Base-by-base conservation (phyloP, 805 yeast genomes). In the Nakazawaea sp. region DNA sequence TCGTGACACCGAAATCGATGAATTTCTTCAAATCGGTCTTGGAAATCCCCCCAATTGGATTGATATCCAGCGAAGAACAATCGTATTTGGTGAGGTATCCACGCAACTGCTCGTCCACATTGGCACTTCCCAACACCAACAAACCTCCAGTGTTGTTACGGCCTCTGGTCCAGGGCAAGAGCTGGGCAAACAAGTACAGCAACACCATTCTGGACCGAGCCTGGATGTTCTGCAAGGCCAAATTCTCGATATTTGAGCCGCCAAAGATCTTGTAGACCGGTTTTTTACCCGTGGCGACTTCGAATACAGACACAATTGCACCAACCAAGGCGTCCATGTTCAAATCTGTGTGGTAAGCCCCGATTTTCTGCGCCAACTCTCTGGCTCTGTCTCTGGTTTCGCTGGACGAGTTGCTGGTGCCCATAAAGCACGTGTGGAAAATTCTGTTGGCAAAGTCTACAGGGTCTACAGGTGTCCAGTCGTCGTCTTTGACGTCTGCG, bases 21-120 rank as follows among this genome's bases (percentile, higher is more conserved):
- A 94, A 92, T 36, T 73, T 68, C 55, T 86, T 88, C 55, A 92
- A 65, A 53, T 94, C 99, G 1, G 88, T 87, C 56, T 92, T 92
- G 12, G 98, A 90, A 30, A 92, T 86, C 25, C 97, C 96, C n/a
- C 99, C 99, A 47, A 92, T 94, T 19, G 99, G 99, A 55, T 92
- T 92, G 43, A 92, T 75, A 62, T 92, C 99, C 1, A 98, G 98
- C 13, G 95, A 80, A 3, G 97, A 89, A 58, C 97, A 88, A 58
- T 92, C 99, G 59, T 92, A 92, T 56, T 92, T 92, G 8, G 99
- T 92, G 52, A 92, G 66, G 52, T 92, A 92, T 0, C 99, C 99
- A 43, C 99, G 69, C 42, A 92, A 64, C 50, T 96, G 88, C 56
- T 92, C 99, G 59, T 92, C 99, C 11, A 92, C 98, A 55, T 92